Evolutionary conservation across 768 basidiomycete genomes (phyloP), one percentile per base, ranked within the genome.

Genomic region (Phlegmacium glaucopus): DNA sequence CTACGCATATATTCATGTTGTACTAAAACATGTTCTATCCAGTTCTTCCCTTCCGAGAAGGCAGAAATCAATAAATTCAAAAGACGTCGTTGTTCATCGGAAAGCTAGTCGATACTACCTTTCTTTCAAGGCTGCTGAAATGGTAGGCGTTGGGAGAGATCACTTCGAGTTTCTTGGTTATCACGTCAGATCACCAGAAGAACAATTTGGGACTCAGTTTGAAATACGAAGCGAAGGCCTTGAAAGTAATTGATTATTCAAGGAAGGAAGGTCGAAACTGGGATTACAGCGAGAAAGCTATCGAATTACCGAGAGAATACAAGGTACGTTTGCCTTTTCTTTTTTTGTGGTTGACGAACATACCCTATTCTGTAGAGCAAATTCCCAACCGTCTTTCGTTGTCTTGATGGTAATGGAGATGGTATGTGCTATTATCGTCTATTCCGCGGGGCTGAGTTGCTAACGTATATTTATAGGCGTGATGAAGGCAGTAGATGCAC

Each of bases 201-300:
- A 79, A 77, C 46, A 98, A 99, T 61, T 69, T 98, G 26, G 96
- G 96, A 2, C 77, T 99, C 35, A 91, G 90, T 62, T 78, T 99
- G 55, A 99, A 99, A 64, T 99, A 96, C 52, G 96, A 99, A 60
- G 89, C 82, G 10, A 98, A 96, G 67, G 79, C 83, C 8, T 65
- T 93, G 57, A 99, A 98, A 67, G 96, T 99, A 1, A 75, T 96
- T 37, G 89, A 90, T 51, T 97, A 96, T 66, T 87, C 93, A 6
- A 77, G 82, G 51, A 94, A 95, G 67, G 81, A 85, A 25, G 86
- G 85, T 8, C 71, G 83, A 7, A 75, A 81, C 28, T 99, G 95
- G 96, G 94, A 99, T 61, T 98, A 87, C 60, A 95, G 92, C 57
- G 80, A 92, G 49, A 90, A 85, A 61, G 86, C 95, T 0, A 68